Evolutionary conservation across 202 grass and related monocot genomes (phyloP).

Genomic region (Panicum virgatum): DNA sequence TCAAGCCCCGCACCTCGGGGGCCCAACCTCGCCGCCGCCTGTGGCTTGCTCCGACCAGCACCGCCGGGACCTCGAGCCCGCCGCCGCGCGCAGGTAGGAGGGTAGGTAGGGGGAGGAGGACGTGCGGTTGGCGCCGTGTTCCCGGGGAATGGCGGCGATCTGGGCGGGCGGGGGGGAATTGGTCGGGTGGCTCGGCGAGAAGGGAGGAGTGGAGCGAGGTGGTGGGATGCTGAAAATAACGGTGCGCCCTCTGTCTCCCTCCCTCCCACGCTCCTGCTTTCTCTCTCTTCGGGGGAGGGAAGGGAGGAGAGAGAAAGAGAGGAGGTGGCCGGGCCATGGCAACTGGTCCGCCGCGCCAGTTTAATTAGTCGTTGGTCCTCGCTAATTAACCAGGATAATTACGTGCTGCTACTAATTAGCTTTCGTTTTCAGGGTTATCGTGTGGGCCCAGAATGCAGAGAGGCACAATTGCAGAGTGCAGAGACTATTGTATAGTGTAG

Average conservation of each 20-base stretch:
- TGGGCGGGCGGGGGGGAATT: conserved; percentile 26
- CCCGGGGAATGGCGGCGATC: conserved; percentile 48
- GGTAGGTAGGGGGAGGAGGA: background rate
- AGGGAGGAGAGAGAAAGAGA: too few species aligned
- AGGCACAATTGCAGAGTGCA: too few species aligned
- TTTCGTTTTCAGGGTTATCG: background rate
- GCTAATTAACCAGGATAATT: background rate
- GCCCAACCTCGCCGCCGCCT: conserved; percentile 11
- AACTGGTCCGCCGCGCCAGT: too few species aligned
- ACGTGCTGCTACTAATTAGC: background rate
- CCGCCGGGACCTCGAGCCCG: background rate
- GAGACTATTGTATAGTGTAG: too few species aligned
- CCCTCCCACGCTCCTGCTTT: too few species aligned
- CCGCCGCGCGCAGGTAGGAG: conserved; percentile 2
- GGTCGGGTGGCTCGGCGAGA: conserved; percentile 60
- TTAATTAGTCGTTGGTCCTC: background rate
- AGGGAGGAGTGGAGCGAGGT: conserved; percentile 9
- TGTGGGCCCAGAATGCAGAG: background rate
- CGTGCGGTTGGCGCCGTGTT: conserved; percentile 19
- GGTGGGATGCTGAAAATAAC: conserved; percentile 41
- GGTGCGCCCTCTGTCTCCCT: conserved; percentile 25
- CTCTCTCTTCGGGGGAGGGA: too few species aligned
- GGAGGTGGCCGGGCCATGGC: too few species aligned
- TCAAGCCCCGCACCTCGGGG: background rate
- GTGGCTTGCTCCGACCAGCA: too few species aligned